A percentile compares a stretch with the other conserved stretches of the same genome.
phyloP scores from a whole-genome alignment of 2,329 filamentous ascomycete genomes.

The Chalaropsis thielavioides region DNA sequence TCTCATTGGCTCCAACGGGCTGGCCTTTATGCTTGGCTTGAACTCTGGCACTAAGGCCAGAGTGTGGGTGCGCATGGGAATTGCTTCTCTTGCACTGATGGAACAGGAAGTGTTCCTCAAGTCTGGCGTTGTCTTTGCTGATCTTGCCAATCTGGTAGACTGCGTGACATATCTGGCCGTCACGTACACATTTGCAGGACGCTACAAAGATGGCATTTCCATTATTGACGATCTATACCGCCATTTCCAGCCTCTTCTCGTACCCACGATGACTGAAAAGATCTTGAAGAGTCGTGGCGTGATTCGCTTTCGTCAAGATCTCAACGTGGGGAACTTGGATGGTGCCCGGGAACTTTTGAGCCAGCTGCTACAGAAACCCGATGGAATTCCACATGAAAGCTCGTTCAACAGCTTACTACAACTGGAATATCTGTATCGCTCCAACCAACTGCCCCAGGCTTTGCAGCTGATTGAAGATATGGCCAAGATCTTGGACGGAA shows the following conservation, averaged over 20 bases:
- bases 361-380: constrained; percentile 36
- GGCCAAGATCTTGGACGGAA: constrained; percentile 31
- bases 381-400: constrained; percentile 38
- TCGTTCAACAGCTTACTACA: constrained; percentile 38
- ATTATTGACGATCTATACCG: constrained; percentile 30
- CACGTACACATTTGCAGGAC: constrained; percentile 15
- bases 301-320: constrained; percentile 47
- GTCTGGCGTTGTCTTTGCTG: constrained; percentile 40
- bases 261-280: constrained; percentile 18
- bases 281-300: constrained; percentile 48
- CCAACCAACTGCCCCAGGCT: constrained; percentile 34
- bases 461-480: constrained; percentile 35
- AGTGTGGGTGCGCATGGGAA: constrained; percentile 55
- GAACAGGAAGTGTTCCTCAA: constrained; percentile 54
- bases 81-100: constrained; percentile 35
- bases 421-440: constrained; percentile 36
- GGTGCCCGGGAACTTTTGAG: constrained; percentile 36
- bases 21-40: constrained; percentile 5
- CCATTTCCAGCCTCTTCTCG: neutral
- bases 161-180: constrained; percentile 51
- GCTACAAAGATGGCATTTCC: constrained; percentile 41
- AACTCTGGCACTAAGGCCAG: constrained; percentile 12
- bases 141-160: constrained; percentile 51
- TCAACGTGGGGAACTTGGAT: constrained; percentile 41
- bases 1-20: constrained; percentile 4